Conservation (phyloP, 2,329 filamentous ascomycete species). For the Phyllachora maydis region DNA sequence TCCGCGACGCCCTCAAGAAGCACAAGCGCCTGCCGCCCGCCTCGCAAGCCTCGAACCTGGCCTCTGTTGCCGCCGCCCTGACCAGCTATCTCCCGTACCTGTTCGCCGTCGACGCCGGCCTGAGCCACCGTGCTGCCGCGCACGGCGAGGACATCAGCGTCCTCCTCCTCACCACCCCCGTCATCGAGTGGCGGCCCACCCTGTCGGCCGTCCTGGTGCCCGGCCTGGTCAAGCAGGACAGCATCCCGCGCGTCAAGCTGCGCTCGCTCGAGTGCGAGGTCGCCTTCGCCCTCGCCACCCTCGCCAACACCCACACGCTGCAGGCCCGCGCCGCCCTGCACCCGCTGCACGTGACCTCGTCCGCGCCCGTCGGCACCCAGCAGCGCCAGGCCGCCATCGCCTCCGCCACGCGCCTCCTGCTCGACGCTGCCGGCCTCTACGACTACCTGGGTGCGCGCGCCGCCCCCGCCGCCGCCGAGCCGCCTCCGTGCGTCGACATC, state of each 20-base stretch:
- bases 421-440: constrained; percentile 63
- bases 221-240: constrained; percentile 26
- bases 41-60: constrained; percentile 50
- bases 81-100: constrained; percentile 71
- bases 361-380: constrained; percentile 37
- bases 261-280: constrained; percentile 67
- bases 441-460: constrained; percentile 43
- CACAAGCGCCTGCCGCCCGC: constrained; percentile 67
- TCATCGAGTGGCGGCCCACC: constrained; percentile 71
- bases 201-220: constrained; percentile 44
- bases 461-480: constrained; percentile 4
- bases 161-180: constrained; percentile 35
- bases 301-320: constrained; percentile 55
- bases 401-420: constrained; percentile 54
- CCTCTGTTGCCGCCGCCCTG: constrained; percentile 45
- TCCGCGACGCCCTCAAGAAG: constrained; percentile 68
- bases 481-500: constrained; percentile 30
- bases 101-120: constrained; percentile 51
- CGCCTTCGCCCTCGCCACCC: constrained; percentile 54
- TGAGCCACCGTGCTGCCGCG: constrained; percentile 28
- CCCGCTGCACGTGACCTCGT: constrained; percentile 46
- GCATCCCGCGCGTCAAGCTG: constrained; percentile 38
- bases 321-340: constrained; percentile 54
- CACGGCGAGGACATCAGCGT: constrained; percentile 42
- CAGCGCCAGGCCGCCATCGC: constrained; percentile 51